These are phyloP conservation scores for Fusarium gaditjirri DNA, from an alignment of 2,329 filamentous ascomycete species.

Conservation along the genomic window DNA sequence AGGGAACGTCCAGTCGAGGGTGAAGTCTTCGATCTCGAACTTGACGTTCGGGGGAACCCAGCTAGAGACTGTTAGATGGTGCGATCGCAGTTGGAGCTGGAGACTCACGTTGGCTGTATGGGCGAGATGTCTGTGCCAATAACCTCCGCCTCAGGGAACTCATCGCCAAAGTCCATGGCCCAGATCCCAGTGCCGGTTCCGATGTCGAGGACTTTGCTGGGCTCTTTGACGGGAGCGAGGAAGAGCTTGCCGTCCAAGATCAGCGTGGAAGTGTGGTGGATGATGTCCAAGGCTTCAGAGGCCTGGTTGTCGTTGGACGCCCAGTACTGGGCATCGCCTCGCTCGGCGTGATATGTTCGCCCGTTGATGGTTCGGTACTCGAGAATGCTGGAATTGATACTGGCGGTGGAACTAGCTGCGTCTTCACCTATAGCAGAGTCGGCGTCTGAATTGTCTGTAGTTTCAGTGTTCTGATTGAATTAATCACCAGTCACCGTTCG, in stretches of 20 bases:
- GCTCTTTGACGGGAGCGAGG: conserved; percentile 7
- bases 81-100: fast-evolving
- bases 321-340: conserved; percentile 36
- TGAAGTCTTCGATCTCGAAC: conserved; percentile 48
- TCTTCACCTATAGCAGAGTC: conserved; percentile 31
- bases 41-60: conserved; percentile 61
- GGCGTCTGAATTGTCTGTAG: neutral
- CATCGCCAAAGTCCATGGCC: conserved; percentile 59
- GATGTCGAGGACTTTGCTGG: conserved; percentile 26
- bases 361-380: conserved; percentile 36
- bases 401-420: conserved; percentile 21
- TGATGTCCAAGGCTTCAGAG: conserved; percentile 30
- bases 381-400: conserved; percentile 35
- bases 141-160: conserved; percentile 57
- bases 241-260: conserved; percentile 28
- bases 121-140: conserved; percentile 66
- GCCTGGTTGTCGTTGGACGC: conserved; percentile 33
- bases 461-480: conserved; percentile 8
- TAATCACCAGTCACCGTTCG: neutral
- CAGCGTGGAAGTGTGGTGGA: conserved; percentile 29
- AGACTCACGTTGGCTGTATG: conserved; percentile 59
- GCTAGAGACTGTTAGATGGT: neutral
- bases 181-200: conserved; percentile 51
- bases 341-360: conserved; percentile 34
- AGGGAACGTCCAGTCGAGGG: conserved; percentile 45